Conservation (phyloP, 2,329 filamentous ascomycete genomes). For the Fusarium phyllophilum region DNA sequence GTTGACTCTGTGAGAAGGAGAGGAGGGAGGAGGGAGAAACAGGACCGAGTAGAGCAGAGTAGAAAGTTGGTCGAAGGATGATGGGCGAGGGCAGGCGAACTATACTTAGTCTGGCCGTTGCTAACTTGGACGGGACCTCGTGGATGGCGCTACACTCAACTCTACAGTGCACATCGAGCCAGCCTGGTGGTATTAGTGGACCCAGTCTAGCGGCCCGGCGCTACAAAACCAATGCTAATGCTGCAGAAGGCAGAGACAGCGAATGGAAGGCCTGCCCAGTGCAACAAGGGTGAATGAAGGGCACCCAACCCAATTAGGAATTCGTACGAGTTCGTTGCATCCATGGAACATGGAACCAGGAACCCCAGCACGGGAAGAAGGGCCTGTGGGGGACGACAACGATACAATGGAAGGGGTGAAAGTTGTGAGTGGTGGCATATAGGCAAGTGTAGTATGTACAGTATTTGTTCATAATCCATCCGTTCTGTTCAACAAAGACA, state of each 20-base stretch:
- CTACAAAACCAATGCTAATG: constrained; percentile 26
- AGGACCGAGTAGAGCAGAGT: constrained; percentile 3
- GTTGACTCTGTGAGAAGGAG: constrained; percentile 7
- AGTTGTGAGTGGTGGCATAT: constrained; percentile 10
- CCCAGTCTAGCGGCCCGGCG: constrained; percentile 41
- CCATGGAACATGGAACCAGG: constrained; percentile 15
- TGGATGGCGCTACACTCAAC: constrained; percentile 30
- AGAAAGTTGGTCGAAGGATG: constrained; percentile 28
- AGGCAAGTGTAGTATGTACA: background rate
- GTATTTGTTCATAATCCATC: background rate
- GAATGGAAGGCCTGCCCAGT: constrained; percentile 31
- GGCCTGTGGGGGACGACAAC: constrained; percentile 19
- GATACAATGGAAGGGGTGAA: constrained; percentile 2
- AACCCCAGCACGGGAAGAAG: constrained; percentile 22
- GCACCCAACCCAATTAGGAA: constrained; percentile 24
- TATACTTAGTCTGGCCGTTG: constrained; percentile 39
- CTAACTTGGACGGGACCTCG: constrained; percentile 29
- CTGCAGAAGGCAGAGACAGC: constrained; percentile 34
- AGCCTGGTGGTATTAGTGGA: constrained; percentile 43
- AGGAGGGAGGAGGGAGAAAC: constrained; percentile 17
- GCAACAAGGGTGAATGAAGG: constrained; percentile 19
- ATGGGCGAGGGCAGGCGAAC: constrained; percentile 38
- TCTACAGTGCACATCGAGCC: constrained; percentile 35
- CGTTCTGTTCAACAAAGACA: background rate
- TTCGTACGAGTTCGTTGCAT: constrained; percentile 36